Evolutionary conservation across 345 rosid species (phyloP), one percentile per base, ranked within the genome.

Genomic region (Murraya paniculata): DNA sequence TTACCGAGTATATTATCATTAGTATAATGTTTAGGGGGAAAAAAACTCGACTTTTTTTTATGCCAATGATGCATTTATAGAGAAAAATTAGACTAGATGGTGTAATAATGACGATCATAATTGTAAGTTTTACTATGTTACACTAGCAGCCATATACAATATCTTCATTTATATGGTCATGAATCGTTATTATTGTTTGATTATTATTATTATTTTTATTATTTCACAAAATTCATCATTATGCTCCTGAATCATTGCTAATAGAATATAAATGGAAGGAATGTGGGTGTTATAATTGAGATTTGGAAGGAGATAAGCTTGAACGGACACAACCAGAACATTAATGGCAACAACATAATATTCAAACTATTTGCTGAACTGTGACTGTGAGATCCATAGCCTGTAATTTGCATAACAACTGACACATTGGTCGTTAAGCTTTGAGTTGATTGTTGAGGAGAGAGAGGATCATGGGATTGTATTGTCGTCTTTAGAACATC

Each of bases 391-490:
- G 57, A 55, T 69, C 64, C 71, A 45, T 57, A 28, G 69, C 74
- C 22, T 13, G 55, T 73, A 55, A 58, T 35, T 53, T 11, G 16
- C 50, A 45, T 11, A 45, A 45, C 18, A 45, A 4, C 50, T 11
- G 50, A 45, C 50, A 45, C 50, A 13, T 13, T 45, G 50, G 50
- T 45, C 16, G 30, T 69, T 64, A 68, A 76, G 22, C 57, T 4
- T 53, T 53, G 22, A 53, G 56, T 18, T 53, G 57, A 53, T 53
- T 53, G 22, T 18, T 1, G 57, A 53, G 22, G 18, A 53, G 21
- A 53, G 22, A 53, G 57, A 4, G 64, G 77, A 82, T 80, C 87
- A 78, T 87, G 87, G 81, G 79, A 19, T 45, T 58, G 77, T 76
- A 25, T 68, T 74, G 80, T 80, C 82, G 62, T 31, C 9, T 53